A percentile compares a stretch with the other conserved stretches of the same genome.
phyloP scores from a whole-genome alignment of 345 rosid genomes.

The Pistacia integerrima region DNA sequence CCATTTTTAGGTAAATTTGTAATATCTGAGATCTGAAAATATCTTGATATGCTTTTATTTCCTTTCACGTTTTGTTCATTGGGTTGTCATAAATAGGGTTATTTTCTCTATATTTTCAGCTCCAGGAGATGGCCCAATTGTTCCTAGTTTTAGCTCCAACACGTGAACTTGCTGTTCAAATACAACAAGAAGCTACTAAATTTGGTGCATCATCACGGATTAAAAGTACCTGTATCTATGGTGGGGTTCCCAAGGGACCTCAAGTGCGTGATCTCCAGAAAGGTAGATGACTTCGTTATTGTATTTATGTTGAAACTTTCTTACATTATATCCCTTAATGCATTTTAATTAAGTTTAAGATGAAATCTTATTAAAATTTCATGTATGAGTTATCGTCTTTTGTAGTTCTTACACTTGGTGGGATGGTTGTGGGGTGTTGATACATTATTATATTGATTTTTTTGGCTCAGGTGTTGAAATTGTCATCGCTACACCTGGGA shows the following conservation, averaged over 20 bases:
- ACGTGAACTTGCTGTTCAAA: conserved; percentile 99
- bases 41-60: neutral
- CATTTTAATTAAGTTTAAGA: conserved; percentile 33
- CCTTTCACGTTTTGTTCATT: conserved; percentile 5
- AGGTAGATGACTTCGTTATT: conserved; percentile 63
- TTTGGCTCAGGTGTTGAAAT: conserved; percentile 78
- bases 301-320: conserved; percentile 34
- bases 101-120: conserved; percentile 47
- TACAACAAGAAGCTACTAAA: conserved; percentile 95
- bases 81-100: neutral
- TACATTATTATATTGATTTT: conserved; percentile 7
- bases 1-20: conserved; percentile 73
- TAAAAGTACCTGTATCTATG: conserved; percentile 91
- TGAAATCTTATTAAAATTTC: conserved; percentile 14
- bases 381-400: conserved; percentile 7
- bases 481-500: conserved; percentile 98
- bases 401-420: conserved; percentile 10
- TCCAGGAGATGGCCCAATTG: conserved; percentile 97
- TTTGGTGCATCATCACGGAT: conserved; percentile 96
- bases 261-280: conserved; percentile 99
- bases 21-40: neutral
- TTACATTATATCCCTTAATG: conserved; percentile 30
- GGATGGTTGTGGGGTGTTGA: neutral
- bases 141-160: conserved; percentile 97
- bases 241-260: conserved; percentile 99